These are phyloP conservation scores for Neoboletus subvelutipes DNA, from an alignment of 768 basidiomycete genomes.

Conservation along the genomic window DNA sequence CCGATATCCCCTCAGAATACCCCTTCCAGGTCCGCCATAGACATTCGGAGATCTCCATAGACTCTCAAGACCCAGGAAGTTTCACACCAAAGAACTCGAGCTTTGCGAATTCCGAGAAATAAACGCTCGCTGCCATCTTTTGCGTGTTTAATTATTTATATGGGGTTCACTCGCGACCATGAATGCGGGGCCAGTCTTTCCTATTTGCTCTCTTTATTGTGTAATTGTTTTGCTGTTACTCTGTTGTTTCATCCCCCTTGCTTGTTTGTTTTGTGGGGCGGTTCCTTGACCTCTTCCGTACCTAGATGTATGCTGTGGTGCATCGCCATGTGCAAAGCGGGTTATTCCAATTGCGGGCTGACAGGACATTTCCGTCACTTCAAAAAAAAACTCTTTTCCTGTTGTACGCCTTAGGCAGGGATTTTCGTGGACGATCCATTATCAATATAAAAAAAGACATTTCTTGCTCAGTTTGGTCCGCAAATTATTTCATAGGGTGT, in stretches of 20 bases:
- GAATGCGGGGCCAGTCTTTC: slow-evolving; percentile 18
- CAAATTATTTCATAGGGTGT: too few relatives aligned
- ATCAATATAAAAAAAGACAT: neutral
- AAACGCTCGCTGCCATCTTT: neutral
- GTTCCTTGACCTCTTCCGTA: neutral
- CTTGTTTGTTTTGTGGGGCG: neutral
- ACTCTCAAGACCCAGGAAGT: slow-evolving; percentile 29
- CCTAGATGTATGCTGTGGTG: slow-evolving; percentile 9
- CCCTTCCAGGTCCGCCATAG: slow-evolving; percentile 32
- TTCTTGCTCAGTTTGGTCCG: neutral
- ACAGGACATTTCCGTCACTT: slow-evolving; percentile 1
- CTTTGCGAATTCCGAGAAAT: slow-evolving; percentile 32
- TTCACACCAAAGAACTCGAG: slow-evolving; percentile 27
- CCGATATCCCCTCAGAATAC: slow-evolving; percentile 24
- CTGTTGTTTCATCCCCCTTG: neutral
- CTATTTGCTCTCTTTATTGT: slow-evolving; percentile 27
- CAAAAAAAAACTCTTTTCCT: neutral
- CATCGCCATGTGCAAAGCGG: neutral
- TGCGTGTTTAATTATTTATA: slow-evolving; percentile 7
- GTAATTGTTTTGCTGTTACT: slow-evolving; percentile 17
- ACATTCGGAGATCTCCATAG: slow-evolving; percentile 34
- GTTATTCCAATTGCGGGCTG: neutral
- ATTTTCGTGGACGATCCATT: neutral
- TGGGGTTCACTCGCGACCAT: slow-evolving; percentile 13
- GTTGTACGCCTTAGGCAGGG: slow-evolving; percentile 1